phyloP scores from a whole-genome alignment of 2,329 filamentous ascomycete genomes.

The Paecilomyces fulvus region DNA sequence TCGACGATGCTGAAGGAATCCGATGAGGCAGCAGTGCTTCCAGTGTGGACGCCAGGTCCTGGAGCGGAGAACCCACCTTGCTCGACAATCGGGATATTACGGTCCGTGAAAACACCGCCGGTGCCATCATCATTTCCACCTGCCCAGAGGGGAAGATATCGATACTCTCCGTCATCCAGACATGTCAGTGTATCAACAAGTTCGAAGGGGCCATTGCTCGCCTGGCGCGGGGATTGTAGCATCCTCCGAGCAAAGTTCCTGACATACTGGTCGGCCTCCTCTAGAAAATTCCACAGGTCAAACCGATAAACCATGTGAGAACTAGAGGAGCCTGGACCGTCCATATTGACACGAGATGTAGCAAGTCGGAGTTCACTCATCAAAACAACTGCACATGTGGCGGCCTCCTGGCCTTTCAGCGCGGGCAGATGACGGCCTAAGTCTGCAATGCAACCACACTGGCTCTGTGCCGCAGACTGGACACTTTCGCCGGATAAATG shows the following conservation, averaged over 20 bases:
- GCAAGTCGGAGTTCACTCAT: not conserved
- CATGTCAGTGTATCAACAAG: slow-evolving; percentile 40
- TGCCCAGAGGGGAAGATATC: slow-evolving; percentile 58
- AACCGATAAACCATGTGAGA: slow-evolving; percentile 4
- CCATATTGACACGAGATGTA: not conserved
- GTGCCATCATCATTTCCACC: slow-evolving; percentile 48
- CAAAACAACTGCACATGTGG: not conserved
- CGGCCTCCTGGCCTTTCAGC: not conserved
- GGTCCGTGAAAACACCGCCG: slow-evolving; percentile 41
- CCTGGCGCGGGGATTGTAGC: slow-evolving; percentile 5
- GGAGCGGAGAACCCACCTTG: slow-evolving; percentile 27
- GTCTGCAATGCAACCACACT: not conserved
- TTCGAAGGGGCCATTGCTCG: slow-evolving; percentile 8
- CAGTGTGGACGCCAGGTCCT: slow-evolving; percentile 25
- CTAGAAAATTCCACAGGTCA: slow-evolving; percentile 10
- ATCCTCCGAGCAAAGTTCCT: slow-evolving; percentile 10
- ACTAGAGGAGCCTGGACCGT: slow-evolving; percentile 2
- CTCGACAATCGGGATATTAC: slow-evolving; percentile 24
- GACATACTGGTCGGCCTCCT: slow-evolving; percentile 12
- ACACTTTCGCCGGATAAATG: not conserved
- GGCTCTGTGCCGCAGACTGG: not conserved
- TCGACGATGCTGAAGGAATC: slow-evolving; percentile 18
- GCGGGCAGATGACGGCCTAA: not conserved
- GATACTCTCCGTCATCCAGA: slow-evolving; percentile 50
- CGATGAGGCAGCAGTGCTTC: slow-evolving; percentile 15